Evolutionary conservation across 257 asterid genomes (phyloP).

Genomic region (Fraxinus anomala): DNA sequence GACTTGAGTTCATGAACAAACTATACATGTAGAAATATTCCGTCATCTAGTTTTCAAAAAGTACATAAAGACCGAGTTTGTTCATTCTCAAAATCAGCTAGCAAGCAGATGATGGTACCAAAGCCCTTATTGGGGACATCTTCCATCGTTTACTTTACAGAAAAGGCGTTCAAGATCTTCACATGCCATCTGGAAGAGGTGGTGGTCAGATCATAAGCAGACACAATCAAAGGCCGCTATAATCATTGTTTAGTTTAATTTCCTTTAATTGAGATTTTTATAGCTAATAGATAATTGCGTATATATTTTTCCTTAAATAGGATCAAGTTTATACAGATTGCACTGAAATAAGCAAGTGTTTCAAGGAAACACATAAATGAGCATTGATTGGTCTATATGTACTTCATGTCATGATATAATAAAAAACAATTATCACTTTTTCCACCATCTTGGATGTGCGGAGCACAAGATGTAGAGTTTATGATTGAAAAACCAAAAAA

Average conservation of each 20-base stretch:
- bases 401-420: not conserved
- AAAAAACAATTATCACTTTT: not conserved
- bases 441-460: not conserved
- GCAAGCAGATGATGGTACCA: not conserved
- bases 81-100: not conserved
- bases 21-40: too few relatives aligned
- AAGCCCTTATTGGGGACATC: not conserved
- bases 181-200: not conserved
- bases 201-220: not conserved
- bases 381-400: not conserved
- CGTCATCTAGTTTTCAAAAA: not conserved
- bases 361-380: not conserved
- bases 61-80: not conserved
- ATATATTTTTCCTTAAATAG: not conserved
- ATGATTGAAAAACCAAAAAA: not conserved
- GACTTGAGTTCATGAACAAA: too few relatives aligned
- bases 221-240: not conserved
- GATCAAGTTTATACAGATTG: not conserved
- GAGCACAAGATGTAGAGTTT: not conserved
- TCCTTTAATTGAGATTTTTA: not conserved
- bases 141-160: not conserved
- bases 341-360: not conserved
- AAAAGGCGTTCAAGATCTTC: not conserved
- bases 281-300: not conserved
- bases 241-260: not conserved